A percentile compares a stretch with the other conserved stretches of the same genome.
phyloP scores from a whole-genome alignment of 1,284 basidiomycete species.

The Boletellus deceptivus region DNA sequence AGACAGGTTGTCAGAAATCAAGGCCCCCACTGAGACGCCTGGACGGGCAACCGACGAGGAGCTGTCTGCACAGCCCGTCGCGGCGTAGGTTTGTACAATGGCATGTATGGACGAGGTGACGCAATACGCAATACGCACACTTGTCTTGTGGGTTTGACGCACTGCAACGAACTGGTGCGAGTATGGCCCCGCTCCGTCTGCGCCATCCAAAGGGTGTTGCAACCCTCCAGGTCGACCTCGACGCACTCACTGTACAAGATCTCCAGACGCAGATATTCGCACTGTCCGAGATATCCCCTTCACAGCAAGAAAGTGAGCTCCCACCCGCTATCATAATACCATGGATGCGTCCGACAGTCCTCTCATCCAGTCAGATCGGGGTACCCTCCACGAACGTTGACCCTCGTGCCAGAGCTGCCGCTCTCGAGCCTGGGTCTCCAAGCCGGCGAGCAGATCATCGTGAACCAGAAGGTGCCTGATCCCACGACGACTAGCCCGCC shows the following conservation, averaged over 20 bases:
- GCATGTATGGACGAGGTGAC: constrained; percentile 8
- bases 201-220: constrained; percentile 81
- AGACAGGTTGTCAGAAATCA: constrained; percentile 21
- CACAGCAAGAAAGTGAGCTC: constrained; percentile 71
- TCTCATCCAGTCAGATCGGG: constrained; percentile 70
- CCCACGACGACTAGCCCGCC: constrained; percentile 10
- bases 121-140: constrained; percentile 19
- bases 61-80: constrained; percentile 5
- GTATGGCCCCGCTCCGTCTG: constrained; percentile 68
- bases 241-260: constrained; percentile 63
- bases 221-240: constrained; percentile 70
- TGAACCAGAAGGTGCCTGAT: constrained; percentile 49
- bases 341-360: background rate
- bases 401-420: constrained; percentile 67
- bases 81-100: constrained; percentile 14
- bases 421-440: constrained; percentile 74
- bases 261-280: constrained; percentile 70
- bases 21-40: constrained; percentile 18
- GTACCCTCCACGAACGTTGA: constrained; percentile 76
- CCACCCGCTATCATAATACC: constrained; percentile 2
- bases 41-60: background rate
- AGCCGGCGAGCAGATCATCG: constrained; percentile 81
- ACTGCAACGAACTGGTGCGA: background rate
- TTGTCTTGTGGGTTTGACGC: too few relatives aligned
- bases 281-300: constrained; percentile 68